phyloP scores from a whole-genome alignment of 75 land plant genomes.

The Gnetum montanum region DNA sequence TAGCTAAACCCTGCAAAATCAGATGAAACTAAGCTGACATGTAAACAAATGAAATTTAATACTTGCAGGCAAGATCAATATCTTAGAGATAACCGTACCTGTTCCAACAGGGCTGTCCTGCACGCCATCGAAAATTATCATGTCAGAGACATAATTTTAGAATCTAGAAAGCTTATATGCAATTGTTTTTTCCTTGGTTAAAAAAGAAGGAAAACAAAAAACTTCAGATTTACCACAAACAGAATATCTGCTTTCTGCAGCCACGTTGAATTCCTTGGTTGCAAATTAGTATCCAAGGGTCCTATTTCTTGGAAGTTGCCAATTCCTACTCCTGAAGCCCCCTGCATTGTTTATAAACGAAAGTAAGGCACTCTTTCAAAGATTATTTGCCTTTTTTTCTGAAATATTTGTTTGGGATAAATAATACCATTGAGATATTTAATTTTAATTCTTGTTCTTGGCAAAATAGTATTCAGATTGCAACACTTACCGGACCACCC shows the following conservation, averaged over 20 bases:
- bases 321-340: constrained; percentile 70
- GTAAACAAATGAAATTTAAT: not conserved
- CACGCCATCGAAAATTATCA: not conserved
- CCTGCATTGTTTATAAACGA: constrained; percentile 25
- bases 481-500: constrained; percentile 73
- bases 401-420: not conserved
- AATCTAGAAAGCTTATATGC: too few relatives aligned
- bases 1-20: constrained; percentile 43
- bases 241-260: constrained; percentile 62
- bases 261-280: constrained; percentile 71
- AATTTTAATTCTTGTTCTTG: not conserved
- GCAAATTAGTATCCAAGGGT: constrained; percentile 45
- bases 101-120: constrained; percentile 95
- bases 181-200: too few relatives aligned
- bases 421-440: not conserved
- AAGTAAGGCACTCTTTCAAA: not conserved
- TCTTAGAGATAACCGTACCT: constrained; percentile 8
- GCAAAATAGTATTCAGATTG: not conserved
- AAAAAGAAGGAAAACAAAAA: not conserved
- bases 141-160: not conserved
- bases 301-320: constrained; percentile 85
- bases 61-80: too few relatives aligned
- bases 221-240: constrained; percentile 51
- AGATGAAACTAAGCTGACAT: not conserved
- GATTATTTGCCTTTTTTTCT: not conserved